Evolutionary conservation across 2,329 filamentous ascomycete species (phyloP), one percentile per base, ranked within the genome.

Genomic region (Cyphellophora attinorum): DNA sequence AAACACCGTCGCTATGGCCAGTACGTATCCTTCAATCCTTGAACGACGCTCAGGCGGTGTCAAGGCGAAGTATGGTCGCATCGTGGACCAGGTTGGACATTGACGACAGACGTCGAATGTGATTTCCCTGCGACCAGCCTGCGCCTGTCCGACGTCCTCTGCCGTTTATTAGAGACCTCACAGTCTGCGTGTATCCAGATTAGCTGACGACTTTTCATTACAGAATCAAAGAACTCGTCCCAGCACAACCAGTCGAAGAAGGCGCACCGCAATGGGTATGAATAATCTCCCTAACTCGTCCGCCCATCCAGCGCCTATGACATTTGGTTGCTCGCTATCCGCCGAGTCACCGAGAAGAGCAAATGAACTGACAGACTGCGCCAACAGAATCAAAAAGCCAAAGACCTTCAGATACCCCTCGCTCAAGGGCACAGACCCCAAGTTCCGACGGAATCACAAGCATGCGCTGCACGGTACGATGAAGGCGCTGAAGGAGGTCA

Each of bases 151-250:
- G n/a, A n/a, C n/a, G n/a, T n/a, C n/a, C n/a, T n/a, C n/a, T n/a
- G n/a, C n/a, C n/a, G n/a, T n/a, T n/a, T n/a, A n/a, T n/a, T n/a
- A n/a, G n/a, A n/a, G n/a, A n/a, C n/a, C n/a, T n/a, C n/a, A n/a
- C n/a, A n/a, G n/a, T n/a, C n/a, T n/a, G n/a, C n/a, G n/a, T n/a
- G n/a, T n/a, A n/a, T n/a, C n/a, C n/a, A n/a, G n/a, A n/a, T n/a
- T n/a, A 29, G n/a, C 27, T 29, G 18, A 29, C 27, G 11, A 16
- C 18, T 11, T 11, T 19, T 31, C 15, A 40, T 21, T 41, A 39
- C 64, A 95, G 88, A 96, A 79, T 96, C 91, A 60, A 96, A 96
- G 86, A 96, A 96, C 81, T 93, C 85, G 73, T 95, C 89, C 61
- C 89, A 96, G 78, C 86, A 95, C 75, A 95, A 95, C 74, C 83